A percentile compares a stretch with the other conserved stretches of the same genome.
Conservation (phyloP, 1,284 basidiomycete genomes). For the Inonotus hispidus region DNA sequence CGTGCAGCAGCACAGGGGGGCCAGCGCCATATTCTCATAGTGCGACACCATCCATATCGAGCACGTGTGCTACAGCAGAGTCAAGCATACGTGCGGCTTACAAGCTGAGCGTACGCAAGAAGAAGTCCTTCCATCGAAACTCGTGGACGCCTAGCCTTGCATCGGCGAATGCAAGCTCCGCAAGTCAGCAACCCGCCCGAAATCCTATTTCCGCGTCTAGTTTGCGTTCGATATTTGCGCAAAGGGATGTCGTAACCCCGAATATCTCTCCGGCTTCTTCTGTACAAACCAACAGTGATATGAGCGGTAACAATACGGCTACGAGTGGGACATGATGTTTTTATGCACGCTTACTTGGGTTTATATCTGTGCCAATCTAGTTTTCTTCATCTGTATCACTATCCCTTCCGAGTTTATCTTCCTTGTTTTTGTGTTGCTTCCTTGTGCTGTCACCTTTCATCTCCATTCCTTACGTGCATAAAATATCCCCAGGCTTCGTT, state of each 20-base stretch:
- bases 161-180: background rate
- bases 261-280: background rate
- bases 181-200: background rate
- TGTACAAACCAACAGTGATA: background rate
- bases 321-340: background rate
- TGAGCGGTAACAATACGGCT: background rate
- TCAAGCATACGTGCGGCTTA: conserved; percentile 53
- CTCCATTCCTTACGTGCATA: background rate
- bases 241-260: background rate
- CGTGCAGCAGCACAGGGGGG: conserved; percentile 2
- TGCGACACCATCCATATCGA: conserved; percentile 26
- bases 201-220: background rate
- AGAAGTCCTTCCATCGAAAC: conserved; percentile 47
- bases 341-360: background rate
- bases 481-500: background rate
- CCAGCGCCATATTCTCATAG: too few relatives aligned
- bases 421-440: background rate
- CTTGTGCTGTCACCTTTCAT: background rate
- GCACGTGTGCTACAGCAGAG: conserved; percentile 20
- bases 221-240: background rate
- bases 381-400: conserved; percentile 1
- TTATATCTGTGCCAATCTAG: background rate
- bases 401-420: background rate
- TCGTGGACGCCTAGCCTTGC: conserved; percentile 40
- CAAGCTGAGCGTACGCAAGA: conserved; percentile 48